Conservation (phyloP, 495 filamentous ascomycete species). For the Cryomyces minteri region DNA sequence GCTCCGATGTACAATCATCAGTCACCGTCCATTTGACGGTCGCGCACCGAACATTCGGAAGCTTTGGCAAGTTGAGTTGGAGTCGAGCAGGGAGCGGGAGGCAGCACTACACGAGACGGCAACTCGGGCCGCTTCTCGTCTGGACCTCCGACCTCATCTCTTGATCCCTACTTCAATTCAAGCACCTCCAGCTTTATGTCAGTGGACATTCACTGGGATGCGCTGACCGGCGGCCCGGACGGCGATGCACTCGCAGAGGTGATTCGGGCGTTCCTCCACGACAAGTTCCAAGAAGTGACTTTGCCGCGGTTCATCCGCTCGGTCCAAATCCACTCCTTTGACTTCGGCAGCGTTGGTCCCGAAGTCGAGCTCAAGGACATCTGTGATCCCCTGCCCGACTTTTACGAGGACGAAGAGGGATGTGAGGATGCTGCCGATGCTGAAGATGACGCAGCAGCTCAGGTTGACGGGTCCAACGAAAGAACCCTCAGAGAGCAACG, state of each 20-base stretch:
- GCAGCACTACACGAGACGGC: no score
- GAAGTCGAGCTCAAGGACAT: constrained; percentile 89
- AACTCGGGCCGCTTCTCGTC: no score
- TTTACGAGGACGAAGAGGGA: constrained; percentile 74
- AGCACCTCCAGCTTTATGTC: constrained; percentile 41
- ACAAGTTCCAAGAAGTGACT: constrained; percentile 78
- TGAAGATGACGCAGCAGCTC: constrained; percentile 13
- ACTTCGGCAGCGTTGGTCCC: constrained; percentile 70
- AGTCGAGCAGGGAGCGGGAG: no score
- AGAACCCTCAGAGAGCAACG: constrained; percentile 1
- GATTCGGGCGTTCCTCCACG: constrained; percentile 87
- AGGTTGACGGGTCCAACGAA: constrained; percentile 16
- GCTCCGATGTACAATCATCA: no score
- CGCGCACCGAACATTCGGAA: no score
- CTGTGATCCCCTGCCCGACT: constrained; percentile 85
- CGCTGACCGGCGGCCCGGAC: constrained; percentile 75
- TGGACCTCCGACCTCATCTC: no score
- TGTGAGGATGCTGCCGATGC: constrained; percentile 28
- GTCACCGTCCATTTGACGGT: no score
- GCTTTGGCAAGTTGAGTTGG: no score
- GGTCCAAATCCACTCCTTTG: constrained; percentile 83
- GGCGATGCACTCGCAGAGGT: constrained; percentile 62
- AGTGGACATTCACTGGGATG: constrained; percentile 90
- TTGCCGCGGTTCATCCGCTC: constrained; percentile 93
- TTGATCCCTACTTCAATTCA: no score